phyloP scores from a whole-genome alignment of 2,329 filamentous ascomycete species.

The Neofusicoccum parvum region DNA sequence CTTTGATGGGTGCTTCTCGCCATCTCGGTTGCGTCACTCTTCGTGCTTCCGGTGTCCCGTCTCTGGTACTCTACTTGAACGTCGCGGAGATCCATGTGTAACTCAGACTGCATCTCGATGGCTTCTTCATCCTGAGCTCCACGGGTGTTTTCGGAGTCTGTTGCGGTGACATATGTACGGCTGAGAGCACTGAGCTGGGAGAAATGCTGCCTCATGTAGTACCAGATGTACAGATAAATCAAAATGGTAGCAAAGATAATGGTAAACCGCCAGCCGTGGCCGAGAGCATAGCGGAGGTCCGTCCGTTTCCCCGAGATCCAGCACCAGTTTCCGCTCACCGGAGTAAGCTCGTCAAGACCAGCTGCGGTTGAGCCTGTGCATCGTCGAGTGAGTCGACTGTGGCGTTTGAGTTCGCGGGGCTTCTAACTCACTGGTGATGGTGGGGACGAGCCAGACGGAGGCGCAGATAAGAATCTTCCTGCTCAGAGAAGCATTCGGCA shows the following conservation, averaged over 20 bases:
- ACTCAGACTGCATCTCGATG: not conserved
- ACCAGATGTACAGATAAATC: slow-evolving; percentile 49
- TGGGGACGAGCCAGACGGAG: slow-evolving; percentile 44
- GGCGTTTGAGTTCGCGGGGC: not conserved
- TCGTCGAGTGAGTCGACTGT: not conserved
- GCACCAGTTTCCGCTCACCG: slow-evolving; percentile 53
- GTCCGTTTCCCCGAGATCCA: slow-evolving; percentile 45
- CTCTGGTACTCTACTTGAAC: not conserved
- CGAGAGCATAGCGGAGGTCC: slow-evolving; percentile 47
- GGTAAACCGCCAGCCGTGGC: slow-evolving; percentile 48
- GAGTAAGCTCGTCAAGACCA: slow-evolving; percentile 34
- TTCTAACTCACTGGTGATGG: slow-evolving; percentile 40
- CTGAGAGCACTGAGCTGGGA: not conserved
- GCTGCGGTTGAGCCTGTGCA: not conserved
- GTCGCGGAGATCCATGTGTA: not conserved
- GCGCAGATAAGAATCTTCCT: slow-evolving; percentile 39
- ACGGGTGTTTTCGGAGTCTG: not conserved
- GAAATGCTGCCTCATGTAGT: slow-evolving; percentile 30
- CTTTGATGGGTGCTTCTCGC: no score
- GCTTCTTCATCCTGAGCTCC: not conserved
- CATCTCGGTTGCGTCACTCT: no score
- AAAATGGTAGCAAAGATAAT: slow-evolving; percentile 45
- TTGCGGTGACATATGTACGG: not conserved
- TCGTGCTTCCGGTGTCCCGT: no score
- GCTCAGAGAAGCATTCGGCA: slow-evolving; percentile 32